Evolutionary conservation across 257 asterid genomes (phyloP).

Genomic region (Solanum ossicruentum): DNA sequence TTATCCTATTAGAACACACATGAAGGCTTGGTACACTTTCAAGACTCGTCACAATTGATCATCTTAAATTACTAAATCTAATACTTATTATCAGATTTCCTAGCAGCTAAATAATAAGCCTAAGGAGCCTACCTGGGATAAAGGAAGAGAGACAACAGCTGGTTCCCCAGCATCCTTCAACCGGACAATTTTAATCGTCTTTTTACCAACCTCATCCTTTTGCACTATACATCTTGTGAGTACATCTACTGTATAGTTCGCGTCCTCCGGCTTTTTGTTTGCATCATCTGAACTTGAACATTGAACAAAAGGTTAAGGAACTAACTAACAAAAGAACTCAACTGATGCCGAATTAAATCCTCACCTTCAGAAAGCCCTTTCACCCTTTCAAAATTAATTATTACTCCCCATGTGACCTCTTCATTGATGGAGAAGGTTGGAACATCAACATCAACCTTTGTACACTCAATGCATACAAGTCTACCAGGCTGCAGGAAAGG

Average conservation of each 20-base stretch:
- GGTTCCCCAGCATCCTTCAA: slow-evolving; percentile 83
- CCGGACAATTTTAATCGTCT: slow-evolving; percentile 41
- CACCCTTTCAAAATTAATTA: slow-evolving; percentile 73
- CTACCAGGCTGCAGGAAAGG: slow-evolving; percentile 96
- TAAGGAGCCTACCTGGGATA: slow-evolving; percentile 63
- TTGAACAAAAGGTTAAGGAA: not conserved
- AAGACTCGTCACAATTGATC: not conserved
- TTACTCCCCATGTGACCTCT: slow-evolving; percentile 80
- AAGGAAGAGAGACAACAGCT: slow-evolving; percentile 64
- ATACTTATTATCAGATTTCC: not conserved
- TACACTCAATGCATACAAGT: slow-evolving; percentile 59
- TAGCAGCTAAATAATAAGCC: not conserved
- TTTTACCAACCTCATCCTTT: slow-evolving; percentile 64
- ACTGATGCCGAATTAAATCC: slow-evolving; percentile 3
- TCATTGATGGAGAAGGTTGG: slow-evolving; percentile 61
- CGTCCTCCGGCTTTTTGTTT: slow-evolving; percentile 74
- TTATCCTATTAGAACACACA: not conserved
- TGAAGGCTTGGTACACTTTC: not conserved
- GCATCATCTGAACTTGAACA: slow-evolving; percentile 45
- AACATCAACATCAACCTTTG: slow-evolving; percentile 33
- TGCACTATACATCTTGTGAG: slow-evolving; percentile 71
- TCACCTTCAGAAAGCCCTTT: slow-evolving; percentile 75
- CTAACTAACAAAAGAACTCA: not conserved
- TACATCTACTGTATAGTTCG: slow-evolving; percentile 68
- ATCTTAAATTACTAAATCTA: not conserved